Conservation (phyloP, 208 protist species). For the Borovskyia barvae region DNA sequence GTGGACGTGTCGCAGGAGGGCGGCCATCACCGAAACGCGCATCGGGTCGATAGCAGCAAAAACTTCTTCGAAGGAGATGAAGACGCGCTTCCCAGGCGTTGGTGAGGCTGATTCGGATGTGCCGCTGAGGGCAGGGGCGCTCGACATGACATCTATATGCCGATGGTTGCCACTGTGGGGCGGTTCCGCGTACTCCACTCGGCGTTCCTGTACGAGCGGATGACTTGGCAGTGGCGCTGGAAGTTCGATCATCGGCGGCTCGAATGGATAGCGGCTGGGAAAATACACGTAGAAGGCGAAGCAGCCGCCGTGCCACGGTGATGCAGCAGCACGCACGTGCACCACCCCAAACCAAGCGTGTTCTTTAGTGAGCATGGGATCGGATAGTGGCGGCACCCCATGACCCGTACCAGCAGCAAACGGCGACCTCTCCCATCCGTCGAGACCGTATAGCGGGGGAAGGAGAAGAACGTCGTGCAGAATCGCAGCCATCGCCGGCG, state of each 20-base stretch:
- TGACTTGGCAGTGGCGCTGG: slow-evolving; percentile 46
- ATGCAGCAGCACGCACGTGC: slow-evolving; percentile 30
- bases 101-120: background rate
- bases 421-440: background rate
- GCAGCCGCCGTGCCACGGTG: slow-evolving; percentile 67
- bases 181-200: slow-evolving; percentile 3
- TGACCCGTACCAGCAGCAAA: background rate
- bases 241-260: slow-evolving; percentile 53
- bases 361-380: slow-evolving; percentile 20
- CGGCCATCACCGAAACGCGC: slow-evolving; percentile 64
- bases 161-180: slow-evolving; percentile 1
- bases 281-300: slow-evolving; percentile 59
- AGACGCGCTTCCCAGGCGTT: slow-evolving; percentile 3
- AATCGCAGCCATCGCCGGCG: background rate
- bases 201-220: slow-evolving; percentile 41
- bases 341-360: slow-evolving; percentile 51
- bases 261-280: slow-evolving; percentile 65
- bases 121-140: background rate
- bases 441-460: slow-evolving; percentile 15
- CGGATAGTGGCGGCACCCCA: no score
- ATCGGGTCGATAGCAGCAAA: slow-evolving; percentile 66
- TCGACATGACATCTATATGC: background rate
- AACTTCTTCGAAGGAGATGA: slow-evolving; percentile 52
- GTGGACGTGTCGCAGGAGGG: slow-evolving; percentile 48
- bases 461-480: slow-evolving; percentile 17